Conservation (phyloP, 2,329 filamentous ascomycete species). For the Ophiobolus disseminans region DNA sequence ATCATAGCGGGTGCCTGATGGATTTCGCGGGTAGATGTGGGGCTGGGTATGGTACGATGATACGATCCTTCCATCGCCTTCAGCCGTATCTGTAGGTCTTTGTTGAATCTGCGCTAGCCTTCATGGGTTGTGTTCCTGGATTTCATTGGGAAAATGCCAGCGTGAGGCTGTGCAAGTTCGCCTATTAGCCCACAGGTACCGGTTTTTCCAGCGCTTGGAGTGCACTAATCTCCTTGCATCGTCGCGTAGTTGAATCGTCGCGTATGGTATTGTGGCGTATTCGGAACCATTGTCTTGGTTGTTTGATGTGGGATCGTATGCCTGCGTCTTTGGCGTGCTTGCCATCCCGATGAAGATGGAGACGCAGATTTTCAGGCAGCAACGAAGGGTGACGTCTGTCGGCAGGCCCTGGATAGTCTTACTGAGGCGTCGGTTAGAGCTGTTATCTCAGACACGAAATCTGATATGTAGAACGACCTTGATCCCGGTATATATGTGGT, state of each 20-base stretch:
- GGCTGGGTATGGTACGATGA: not conserved
- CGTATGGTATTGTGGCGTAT: no score
- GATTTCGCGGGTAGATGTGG: not conserved
- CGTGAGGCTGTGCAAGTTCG: not conserved
- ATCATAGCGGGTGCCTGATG: not conserved
- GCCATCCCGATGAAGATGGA: not conserved
- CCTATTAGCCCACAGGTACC: no score
- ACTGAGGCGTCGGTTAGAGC: not conserved
- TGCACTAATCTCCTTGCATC: not conserved
- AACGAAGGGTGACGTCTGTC: not conserved
- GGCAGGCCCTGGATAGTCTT: not conserved
- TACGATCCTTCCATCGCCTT: not conserved
- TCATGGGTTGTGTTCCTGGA: not conserved
- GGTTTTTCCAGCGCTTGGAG: not conserved
- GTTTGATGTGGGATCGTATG: no score
- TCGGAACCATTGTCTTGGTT: no score
- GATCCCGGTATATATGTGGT: conserved; percentile 1
- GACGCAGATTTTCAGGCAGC: conserved; percentile 1
- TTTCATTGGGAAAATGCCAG: not conserved
- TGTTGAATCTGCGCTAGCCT: not conserved
- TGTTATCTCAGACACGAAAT: not conserved
- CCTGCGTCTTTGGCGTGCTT: no score
- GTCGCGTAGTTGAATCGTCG: not conserved
- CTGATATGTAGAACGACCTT: not conserved
- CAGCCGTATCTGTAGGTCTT: not conserved